Conservation (phyloP, 352 stramenopile species). For the Pythium monospermum region DNA sequence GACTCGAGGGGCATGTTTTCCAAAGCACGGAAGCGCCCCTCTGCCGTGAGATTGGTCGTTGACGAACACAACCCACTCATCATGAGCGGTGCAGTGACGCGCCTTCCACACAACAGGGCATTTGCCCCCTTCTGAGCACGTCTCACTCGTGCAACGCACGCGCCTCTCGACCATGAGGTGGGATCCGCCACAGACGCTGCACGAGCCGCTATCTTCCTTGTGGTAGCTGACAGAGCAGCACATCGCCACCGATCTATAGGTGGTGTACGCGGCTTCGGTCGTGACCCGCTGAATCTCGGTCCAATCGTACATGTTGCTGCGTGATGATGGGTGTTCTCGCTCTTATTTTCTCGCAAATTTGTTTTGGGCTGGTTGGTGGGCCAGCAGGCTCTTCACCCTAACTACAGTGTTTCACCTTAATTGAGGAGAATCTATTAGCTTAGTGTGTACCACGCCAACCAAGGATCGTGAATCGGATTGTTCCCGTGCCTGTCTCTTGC, state of each 20-base stretch:
- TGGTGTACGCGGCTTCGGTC: background rate
- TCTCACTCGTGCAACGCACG: background rate
- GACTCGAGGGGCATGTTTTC: background rate
- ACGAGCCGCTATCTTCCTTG: background rate
- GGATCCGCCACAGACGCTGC: conserved; percentile 9
- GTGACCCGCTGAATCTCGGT: background rate
- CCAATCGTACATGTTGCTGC: conserved; percentile 1
- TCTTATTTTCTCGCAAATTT: too few species aligned
- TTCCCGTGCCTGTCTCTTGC: too few species aligned
- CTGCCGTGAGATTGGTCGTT: background rate
- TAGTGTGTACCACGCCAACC: too few species aligned
- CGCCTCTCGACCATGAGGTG: background rate
- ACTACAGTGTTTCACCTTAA: too few species aligned
- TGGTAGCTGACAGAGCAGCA: background rate
- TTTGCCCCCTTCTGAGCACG: background rate
- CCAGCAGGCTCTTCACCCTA: too few species aligned
- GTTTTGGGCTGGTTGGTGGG: too few species aligned
- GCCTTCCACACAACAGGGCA: background rate
- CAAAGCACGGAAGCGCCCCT: background rate
- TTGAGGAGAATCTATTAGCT: too few species aligned
- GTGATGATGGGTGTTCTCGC: too few species aligned
- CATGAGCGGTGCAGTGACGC: background rate
- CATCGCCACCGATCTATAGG: background rate
- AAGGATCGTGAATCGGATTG: too few species aligned
- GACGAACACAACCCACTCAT: background rate